Evolutionary conservation across 176 grass and related monocot species (phyloP).

Genomic region (Poa pratensis): DNA sequence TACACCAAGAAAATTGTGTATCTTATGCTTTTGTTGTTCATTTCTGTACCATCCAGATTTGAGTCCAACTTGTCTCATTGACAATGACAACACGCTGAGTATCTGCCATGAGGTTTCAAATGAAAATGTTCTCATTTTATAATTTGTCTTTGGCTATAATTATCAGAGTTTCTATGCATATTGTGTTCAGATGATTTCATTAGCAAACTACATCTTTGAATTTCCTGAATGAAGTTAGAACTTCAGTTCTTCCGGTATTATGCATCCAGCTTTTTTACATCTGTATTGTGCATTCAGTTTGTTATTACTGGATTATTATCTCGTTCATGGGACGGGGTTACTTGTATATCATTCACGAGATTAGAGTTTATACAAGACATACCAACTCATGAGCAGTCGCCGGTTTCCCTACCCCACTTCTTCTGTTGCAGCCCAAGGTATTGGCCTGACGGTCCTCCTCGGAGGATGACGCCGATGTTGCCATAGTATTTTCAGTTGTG

Average conservation of each 20-base stretch:
- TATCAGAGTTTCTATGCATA: neutral
- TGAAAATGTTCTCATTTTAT: neutral
- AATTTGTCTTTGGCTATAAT: neutral
- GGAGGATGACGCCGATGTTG: too few species aligned
- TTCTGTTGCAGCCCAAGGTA: too few species aligned
- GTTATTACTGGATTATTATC: neutral
- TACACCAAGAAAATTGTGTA: neutral
- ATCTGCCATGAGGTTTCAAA: slow-evolving; percentile 10
- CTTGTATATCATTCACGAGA: too few species aligned
- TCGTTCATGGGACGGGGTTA: too few species aligned
- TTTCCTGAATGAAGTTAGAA: neutral
- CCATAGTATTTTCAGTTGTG: too few species aligned
- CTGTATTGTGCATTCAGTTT: neutral
- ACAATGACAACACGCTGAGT: neutral
- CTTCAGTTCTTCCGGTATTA: neutral
- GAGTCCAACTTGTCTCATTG: slow-evolving; percentile 18
- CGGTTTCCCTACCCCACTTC: too few species aligned
- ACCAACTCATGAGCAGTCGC: too few species aligned
- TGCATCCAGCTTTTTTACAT: slow-evolving; percentile 1
- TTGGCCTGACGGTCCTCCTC: too few species aligned
- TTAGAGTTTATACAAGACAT: too few species aligned
- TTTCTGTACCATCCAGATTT: slow-evolving; percentile 19
- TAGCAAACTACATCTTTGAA: neutral
- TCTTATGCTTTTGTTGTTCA: neutral
- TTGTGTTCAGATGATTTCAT: neutral